Conservation (phyloP, 2,329 filamentous ascomycete species). For the Colletotrichum eremochloae region DNA sequence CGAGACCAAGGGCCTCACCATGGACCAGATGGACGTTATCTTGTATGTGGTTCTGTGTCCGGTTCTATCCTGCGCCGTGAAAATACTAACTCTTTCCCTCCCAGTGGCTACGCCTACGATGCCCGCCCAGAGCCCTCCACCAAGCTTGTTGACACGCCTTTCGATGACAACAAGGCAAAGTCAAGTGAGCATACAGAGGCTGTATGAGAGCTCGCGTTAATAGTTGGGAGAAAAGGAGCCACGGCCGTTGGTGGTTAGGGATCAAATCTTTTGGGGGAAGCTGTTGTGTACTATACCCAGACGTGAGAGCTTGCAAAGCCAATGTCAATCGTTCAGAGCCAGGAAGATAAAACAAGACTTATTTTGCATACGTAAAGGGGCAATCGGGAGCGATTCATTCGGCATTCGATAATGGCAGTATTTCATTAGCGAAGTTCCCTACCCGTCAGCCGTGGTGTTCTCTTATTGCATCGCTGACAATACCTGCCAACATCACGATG, state of each 20-base stretch:
- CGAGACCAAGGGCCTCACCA: slow-evolving; percentile 67
- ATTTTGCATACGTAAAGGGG: no score
- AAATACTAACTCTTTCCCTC: background rate
- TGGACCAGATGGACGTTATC: slow-evolving; percentile 64
- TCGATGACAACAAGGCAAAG: slow-evolving; percentile 30
- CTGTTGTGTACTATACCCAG: background rate
- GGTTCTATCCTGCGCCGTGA: no score
- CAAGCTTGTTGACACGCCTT: slow-evolving; percentile 20
- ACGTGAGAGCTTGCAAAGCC: background rate
- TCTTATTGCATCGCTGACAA: background rate
- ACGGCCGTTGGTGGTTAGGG: background rate
- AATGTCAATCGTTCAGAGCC: background rate
- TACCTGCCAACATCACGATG: background rate
- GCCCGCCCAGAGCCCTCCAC: slow-evolving; percentile 22
- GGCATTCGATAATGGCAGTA: background rate
- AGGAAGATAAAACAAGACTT: background rate
- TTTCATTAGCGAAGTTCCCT: background rate
- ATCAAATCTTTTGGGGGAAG: background rate
- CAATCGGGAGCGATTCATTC: background rate
- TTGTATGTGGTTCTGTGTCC: slow-evolving; percentile 10
- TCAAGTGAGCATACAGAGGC: slow-evolving; percentile 29
- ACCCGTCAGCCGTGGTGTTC: background rate
- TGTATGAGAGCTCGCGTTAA: background rate
- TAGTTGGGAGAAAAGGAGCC: background rate
- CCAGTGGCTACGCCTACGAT: slow-evolving; percentile 37